Evolutionary conservation across 768 basidiomycete species (phyloP), one percentile per base, ranked within the genome.

Genomic region (Kwoniella sp.): DNA sequence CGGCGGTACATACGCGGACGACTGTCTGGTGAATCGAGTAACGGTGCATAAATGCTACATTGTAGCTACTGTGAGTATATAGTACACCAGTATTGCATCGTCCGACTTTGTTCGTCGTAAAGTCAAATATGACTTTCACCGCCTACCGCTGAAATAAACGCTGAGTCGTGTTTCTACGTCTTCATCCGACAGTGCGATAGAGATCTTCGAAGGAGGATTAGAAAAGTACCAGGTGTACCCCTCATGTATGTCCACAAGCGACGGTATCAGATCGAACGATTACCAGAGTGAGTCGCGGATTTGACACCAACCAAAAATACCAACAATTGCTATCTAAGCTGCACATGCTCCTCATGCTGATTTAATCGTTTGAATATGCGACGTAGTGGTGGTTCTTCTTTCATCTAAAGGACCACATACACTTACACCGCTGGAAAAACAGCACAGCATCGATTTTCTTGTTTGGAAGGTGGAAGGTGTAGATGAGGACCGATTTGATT

Each of bases 1-100:
- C 80, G 83, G 86, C 3, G 96, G 96, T 22, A 96, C 93, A n/a
- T 99, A 99, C 76, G 96, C 96, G 21, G 96, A 99, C 78, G 96
- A 99, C 83, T 99, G 96, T 78, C 85, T 99, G 22, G 90, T 99
- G 19, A 91, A 98, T 77, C 89, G 96, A 30, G 92, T 97, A 10
- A 91, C 90, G 2, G 86, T 93, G 8, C 92, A 94, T 82, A 90
- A 91, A 77, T 97, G 94, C 80, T 98, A 91, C 80, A 88, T 99
- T 68, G 94, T 99, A 47, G 96, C 96, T 4, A 97, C 96, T 15
- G 79, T 80, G 37, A 57, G 79, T 77, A 9, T 53, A 33, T 40
- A 22, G 15, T 22, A 30, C 30, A 3, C 55, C 36, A 29, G 3
- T n/a, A 29, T 49, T 27, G 13, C 1, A 19, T 44, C 49, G 19